phyloP scores from a whole-genome alignment of 2,329 filamentous ascomycete genomes.

The Sporothrix dimorphospora region DNA sequence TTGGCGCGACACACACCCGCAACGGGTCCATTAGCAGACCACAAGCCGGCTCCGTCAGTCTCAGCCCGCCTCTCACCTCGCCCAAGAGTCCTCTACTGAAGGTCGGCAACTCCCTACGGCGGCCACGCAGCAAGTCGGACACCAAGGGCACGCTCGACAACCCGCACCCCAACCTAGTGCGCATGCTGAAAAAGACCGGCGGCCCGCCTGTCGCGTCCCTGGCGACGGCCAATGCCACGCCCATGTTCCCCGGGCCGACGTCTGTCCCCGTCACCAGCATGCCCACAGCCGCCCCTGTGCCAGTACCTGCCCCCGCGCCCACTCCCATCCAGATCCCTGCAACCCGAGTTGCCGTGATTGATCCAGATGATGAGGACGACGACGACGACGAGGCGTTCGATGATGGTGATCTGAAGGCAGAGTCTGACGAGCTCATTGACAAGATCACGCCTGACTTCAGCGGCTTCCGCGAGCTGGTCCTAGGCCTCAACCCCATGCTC shows the following conservation, averaged over 20 bases:
- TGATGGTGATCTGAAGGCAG: conserved; percentile 64
- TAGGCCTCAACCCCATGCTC: conserved; percentile 73
- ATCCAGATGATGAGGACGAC: conserved; percentile 56
- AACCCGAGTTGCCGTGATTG: conserved; percentile 32
- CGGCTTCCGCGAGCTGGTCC: conserved; percentile 76
- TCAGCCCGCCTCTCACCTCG: conserved; percentile 38
- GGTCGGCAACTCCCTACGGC: conserved; percentile 55
- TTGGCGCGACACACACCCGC: conserved; percentile 60
- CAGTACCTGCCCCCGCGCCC: not conserved
- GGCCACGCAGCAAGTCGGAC: conserved; percentile 60
- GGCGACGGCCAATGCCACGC: conserved; percentile 44
- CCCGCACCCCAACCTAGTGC: conserved; percentile 49
- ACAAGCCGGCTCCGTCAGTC: conserved; percentile 39
- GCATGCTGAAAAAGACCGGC: conserved; percentile 56
- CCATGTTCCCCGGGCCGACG: conserved; percentile 18
- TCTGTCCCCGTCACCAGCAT: not conserved
- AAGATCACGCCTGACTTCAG: conserved; percentile 71
- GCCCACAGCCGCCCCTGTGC: not conserved
- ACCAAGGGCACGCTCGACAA: conserved; percentile 47
- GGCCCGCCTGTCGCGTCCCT: conserved; percentile 58
- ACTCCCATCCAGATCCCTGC: conserved; percentile 30
- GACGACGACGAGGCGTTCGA: conserved; percentile 65
- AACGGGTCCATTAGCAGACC: conserved; percentile 60
- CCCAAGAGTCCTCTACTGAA: conserved; percentile 57
- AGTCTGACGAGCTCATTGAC: conserved; percentile 65